phyloP scores from a whole-genome alignment of 2,329 filamentous ascomycete species.

The Aspergillus glaucus region DNA sequence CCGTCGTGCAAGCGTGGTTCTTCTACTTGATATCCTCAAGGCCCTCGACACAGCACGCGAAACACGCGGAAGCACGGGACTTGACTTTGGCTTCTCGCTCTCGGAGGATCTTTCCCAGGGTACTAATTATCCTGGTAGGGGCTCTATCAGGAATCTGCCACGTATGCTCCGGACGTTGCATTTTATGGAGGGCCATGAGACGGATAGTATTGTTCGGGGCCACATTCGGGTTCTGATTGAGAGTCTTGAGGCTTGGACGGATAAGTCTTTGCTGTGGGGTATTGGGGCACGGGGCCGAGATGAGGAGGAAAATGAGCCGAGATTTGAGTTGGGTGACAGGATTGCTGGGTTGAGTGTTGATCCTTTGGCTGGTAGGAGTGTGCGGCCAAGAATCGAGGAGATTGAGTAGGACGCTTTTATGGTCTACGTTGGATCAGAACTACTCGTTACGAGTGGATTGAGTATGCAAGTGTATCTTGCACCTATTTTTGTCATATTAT shows the following conservation, averaged over 20 bases:
- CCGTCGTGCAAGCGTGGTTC: constrained; percentile 34
- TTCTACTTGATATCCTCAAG: constrained; percentile 37
- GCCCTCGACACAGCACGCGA: constrained; percentile 33
- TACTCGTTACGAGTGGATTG: no score
- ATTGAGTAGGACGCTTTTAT: constrained; percentile 27
- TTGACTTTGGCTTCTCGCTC: constrained; percentile 38
- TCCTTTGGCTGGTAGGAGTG: constrained; percentile 22
- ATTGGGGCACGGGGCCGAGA: constrained; percentile 21
- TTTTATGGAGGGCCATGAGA: constrained; percentile 34
- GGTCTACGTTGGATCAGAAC: no score
- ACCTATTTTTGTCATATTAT: no score
- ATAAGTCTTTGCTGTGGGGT: constrained; percentile 37
- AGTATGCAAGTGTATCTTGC: no score
- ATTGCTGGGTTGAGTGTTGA: constrained; percentile 34
- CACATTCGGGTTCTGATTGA: constrained; percentile 36
- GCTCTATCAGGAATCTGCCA: constrained; percentile 33
- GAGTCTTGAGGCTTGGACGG: constrained; percentile 38
- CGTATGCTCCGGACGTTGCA: constrained; percentile 30
- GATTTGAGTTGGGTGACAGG: constrained; percentile 30
- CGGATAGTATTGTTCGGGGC: constrained; percentile 33
- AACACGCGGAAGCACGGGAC: constrained; percentile 16
- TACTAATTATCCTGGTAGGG: neutral
- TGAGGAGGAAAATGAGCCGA: constrained; percentile 12
- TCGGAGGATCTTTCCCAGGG: constrained; percentile 11
- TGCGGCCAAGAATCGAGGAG: constrained; percentile 35